These are phyloP conservation scores for Nadsonia starkeyi-henricii DNA, from an alignment of 1,139 yeast species.

Conservation along the genomic window DNA sequence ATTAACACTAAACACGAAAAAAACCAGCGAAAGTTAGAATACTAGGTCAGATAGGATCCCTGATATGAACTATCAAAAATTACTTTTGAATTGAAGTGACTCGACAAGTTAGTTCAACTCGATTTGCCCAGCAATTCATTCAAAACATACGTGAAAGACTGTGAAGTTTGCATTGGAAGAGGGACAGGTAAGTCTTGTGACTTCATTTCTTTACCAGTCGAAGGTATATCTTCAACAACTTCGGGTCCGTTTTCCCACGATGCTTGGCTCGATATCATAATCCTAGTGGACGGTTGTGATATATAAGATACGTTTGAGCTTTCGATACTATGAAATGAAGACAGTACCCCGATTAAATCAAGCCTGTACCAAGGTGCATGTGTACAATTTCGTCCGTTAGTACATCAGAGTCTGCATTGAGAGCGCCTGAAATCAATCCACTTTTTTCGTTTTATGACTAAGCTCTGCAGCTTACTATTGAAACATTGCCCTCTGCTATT, in stretches of 20 bases:
- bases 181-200: background rate
- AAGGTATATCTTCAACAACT: background rate
- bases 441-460: background rate
- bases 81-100: no score
- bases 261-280: background rate
- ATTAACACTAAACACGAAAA: background rate
- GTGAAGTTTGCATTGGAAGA: background rate
- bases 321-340: no score
- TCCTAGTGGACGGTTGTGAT: background rate
- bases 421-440: background rate
- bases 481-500: no score
- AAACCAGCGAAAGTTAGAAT: background rate
- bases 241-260: background rate
- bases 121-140: no score
- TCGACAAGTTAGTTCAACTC: no score
- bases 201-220: background rate
- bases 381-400: background rate
- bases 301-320: background rate
- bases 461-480: background rate
- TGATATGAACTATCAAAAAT: no score
- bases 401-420: background rate
- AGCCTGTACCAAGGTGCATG: background rate
- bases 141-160: background rate
- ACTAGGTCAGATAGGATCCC: no score
- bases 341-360: background rate